Conservation (phyloP, 2,329 filamentous ascomycete species). For the Hortaea sp. region DNA sequence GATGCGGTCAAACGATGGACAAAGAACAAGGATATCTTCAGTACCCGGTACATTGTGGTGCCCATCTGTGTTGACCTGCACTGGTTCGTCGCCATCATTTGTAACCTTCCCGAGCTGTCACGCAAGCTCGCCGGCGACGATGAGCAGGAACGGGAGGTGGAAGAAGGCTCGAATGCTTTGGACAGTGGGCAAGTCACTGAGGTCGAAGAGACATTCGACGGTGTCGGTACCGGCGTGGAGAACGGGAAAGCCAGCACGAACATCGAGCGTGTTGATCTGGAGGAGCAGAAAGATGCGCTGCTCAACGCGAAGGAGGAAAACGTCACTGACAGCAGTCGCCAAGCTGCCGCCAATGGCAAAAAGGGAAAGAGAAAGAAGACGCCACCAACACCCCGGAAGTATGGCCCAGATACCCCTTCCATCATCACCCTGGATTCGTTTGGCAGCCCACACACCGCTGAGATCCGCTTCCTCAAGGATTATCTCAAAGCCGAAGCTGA, state of each 20-base stretch:
- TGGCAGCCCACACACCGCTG: constrained; percentile 51
- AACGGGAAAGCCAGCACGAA: background rate
- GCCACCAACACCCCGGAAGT: constrained; percentile 17
- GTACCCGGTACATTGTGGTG: constrained; percentile 79
- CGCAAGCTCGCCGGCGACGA: constrained; percentile 16
- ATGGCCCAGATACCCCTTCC: constrained; percentile 39
- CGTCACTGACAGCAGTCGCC: background rate
- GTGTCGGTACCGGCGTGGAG: background rate
- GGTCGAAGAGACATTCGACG: background rate
- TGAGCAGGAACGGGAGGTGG: constrained; percentile 6
- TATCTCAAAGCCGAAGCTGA: constrained; percentile 68
- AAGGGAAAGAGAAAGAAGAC: constrained; percentile 11
- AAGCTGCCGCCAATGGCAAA: constrained; percentile 3
- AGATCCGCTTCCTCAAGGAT: constrained; percentile 59
- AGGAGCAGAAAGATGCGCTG: background rate
- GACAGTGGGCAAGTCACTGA: background rate
- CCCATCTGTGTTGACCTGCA: constrained; percentile 79
- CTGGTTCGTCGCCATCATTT: constrained; percentile 94
- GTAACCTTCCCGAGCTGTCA: constrained; percentile 64
- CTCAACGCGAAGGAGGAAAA: background rate
- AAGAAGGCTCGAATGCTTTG: background rate
- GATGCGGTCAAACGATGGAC: constrained; percentile 83
- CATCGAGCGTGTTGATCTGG: background rate
- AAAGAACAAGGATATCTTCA: constrained; percentile 70
- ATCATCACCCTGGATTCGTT: constrained; percentile 88